Evolutionary conservation across 768 basidiomycete species (phyloP).

Genomic region (Lactarius tabidus): DNA sequence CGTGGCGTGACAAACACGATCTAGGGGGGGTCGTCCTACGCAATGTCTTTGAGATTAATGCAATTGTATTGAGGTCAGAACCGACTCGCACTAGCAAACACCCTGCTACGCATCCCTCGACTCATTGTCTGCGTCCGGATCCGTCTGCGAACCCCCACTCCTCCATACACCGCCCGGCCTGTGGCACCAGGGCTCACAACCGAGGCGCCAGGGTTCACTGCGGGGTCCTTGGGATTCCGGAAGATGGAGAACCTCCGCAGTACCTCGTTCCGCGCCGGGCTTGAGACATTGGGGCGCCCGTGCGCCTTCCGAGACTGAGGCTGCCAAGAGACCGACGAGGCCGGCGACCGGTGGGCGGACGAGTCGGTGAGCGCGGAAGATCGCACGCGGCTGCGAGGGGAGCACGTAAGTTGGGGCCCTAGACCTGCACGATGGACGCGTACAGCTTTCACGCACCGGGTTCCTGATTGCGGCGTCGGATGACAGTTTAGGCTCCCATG

Average conservation of each 20-base stretch:
- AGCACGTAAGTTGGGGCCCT: too few relatives aligned
- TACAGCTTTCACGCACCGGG: conserved; percentile 66
- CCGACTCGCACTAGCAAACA: too few relatives aligned
- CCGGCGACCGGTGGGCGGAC: conserved; percentile 55
- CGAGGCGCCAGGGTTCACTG: conserved; percentile 33
- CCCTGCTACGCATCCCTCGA: too few relatives aligned
- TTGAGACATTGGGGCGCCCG: conserved; percentile 32
- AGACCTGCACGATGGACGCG: conserved; percentile 67
- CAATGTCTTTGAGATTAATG: too few relatives aligned
- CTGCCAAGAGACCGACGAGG: conserved; percentile 61
- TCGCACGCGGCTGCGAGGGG: background rate
- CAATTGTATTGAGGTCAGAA: too few relatives aligned
- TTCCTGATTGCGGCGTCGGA: conserved; percentile 33
- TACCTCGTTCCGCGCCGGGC: conserved; percentile 72
- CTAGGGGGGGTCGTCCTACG: too few relatives aligned
- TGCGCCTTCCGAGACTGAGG: conserved; percentile 19
- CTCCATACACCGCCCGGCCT: conserved; percentile 1
- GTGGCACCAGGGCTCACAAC: conserved; percentile 4
- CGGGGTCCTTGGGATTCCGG: conserved; percentile 64
- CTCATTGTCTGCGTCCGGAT: conserved; percentile 3
- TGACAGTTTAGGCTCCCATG: conserved; percentile 68
- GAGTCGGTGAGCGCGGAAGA: conserved; percentile 44
- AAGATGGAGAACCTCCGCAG: conserved; percentile 86
- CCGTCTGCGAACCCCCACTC: background rate
- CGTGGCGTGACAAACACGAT: too few relatives aligned